Base-by-base conservation (phyloP, 1,284 basidiomycete genomes). In the Ceratobasidium papillatum region DNA sequence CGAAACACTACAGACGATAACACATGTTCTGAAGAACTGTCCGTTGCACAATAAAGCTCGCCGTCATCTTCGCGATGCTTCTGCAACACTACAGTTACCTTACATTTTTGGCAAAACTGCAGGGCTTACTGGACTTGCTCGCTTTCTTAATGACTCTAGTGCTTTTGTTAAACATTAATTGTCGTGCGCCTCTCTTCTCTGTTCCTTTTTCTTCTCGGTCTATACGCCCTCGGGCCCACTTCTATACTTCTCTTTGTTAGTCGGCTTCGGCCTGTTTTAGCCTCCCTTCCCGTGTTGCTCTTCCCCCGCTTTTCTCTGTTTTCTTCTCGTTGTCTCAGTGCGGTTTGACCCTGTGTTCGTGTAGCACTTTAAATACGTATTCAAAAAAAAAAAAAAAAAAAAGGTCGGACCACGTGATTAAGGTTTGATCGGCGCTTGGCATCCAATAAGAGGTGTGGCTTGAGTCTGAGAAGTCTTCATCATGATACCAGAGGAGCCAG, bases 21-120 rank as follows among this genome's bases (percentile, higher is more conserved):
- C 1, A 62, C 75, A 76, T 47, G 36, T 76, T 38, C 62, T 74
- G 1, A 30, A n/a, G 36, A 41, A 74, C 19, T 74, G 75, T 45
- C 43, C 41, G 14, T 4, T 5, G 4, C 43, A 27, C 45, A 25
- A 1, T 3, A 22, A 5, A 17, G 19, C 62, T 12, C n/a, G 62
- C 8, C 12, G n/a, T 19, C 61, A 30, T 3, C 25, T 63, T 4
- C n/a, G 61, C 3, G 12, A 17, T 3, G 38, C 17, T 8, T 43
- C 36, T 43, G 2, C 14, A 38, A n/a, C 30, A 8, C 8, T 61
- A 14, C 58, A 30, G 30, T 25, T 56, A 17, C 12, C 22, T 27
- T 2, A 11, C 9, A 11, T 61, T 8, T 61, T 61, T 32, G 58
- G 58, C 58, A 8, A 30, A 34, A 12, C 11, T n/a, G 38, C 12